These are phyloP conservation scores for Thermoascus crustaceus DNA, from an alignment of 2,329 filamentous ascomycete genomes.

Conservation along the genomic window DNA sequence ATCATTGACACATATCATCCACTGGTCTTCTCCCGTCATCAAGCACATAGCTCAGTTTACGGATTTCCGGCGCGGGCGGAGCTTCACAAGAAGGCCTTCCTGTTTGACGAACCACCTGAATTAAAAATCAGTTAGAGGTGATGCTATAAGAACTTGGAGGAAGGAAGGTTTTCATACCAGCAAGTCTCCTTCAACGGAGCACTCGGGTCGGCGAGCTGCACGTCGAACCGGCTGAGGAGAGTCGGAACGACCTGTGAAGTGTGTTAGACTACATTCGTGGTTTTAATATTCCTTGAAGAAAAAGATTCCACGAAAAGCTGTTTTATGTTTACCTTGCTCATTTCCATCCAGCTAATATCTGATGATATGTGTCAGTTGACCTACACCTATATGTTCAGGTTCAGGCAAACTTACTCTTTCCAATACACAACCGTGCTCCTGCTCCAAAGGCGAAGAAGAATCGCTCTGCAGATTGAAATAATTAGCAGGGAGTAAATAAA, in stretches of 20 bases:
- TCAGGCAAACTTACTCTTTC: slow-evolving; percentile 9
- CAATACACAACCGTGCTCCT: slow-evolving; percentile 10
- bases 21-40: too few species aligned
- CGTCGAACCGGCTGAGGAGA: not conserved
- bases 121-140: too few species aligned
- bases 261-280: too few species aligned
- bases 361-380: not conserved
- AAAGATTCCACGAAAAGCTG: not conserved
- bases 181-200: too few species aligned
- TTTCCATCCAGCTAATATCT: slow-evolving; percentile 12
- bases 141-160: too few species aligned
- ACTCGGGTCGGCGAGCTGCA: not conserved
- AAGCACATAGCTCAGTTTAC: too few species aligned
- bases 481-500: not conserved
- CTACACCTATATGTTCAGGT: not conserved
- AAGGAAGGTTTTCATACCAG: too few species aligned
- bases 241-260: not conserved
- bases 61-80: too few species aligned
- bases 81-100: too few species aligned
- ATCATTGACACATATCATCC: too few species aligned
- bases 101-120: too few species aligned
- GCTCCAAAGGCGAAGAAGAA: slow-evolving; percentile 12
- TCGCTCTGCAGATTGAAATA: slow-evolving; percentile 1
- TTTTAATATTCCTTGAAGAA: too few species aligned
- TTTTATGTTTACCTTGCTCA: slow-evolving; percentile 8